Percentiles rank a stretch among this genome's conserved stretches.
These are phyloP conservation scores for Hypoxylon rubiginosum DNA, from an alignment of 2,329 filamentous ascomycete species.

Conservation along the genomic window DNA sequence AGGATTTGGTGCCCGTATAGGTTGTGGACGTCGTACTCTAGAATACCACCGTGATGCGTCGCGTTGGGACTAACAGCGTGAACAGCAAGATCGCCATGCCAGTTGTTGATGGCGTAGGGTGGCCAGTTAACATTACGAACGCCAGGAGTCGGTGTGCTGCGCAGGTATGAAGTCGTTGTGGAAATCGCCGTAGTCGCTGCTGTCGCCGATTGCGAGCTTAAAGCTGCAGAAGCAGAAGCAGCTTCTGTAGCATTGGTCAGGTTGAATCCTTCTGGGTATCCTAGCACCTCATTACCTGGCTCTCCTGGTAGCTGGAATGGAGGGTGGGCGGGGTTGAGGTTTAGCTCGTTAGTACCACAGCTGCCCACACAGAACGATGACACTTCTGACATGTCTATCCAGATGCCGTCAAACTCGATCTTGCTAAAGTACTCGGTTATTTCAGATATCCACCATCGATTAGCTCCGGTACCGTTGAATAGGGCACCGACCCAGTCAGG, in stretches of 20 bases:
- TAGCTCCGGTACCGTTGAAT: slow-evolving; percentile 72
- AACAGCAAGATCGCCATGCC: slow-evolving; percentile 78
- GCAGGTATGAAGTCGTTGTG: slow-evolving; percentile 63
- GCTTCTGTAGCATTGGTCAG: slow-evolving; percentile 77
- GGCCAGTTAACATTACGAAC: slow-evolving; percentile 78
- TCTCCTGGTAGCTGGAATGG: slow-evolving; percentile 76
- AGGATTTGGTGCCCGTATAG: slow-evolving; percentile 81
- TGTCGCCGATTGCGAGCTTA: slow-evolving; percentile 54
- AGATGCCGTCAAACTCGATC: slow-evolving; percentile 65
- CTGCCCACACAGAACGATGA: slow-evolving; percentile 77
- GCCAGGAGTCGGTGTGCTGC: slow-evolving; percentile 72
- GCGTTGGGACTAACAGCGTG: slow-evolving; percentile 83
- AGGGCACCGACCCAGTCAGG: slow-evolving; percentile 77
- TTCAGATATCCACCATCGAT: slow-evolving; percentile 77
- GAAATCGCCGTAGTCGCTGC: slow-evolving; percentile 49
- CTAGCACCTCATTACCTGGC: slow-evolving; percentile 68
- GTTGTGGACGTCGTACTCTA: slow-evolving; percentile 89
- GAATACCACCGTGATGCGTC: slow-evolving; percentile 77
- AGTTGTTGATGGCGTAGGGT: slow-evolving; percentile 82
- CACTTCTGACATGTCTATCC: slow-evolving; percentile 72
- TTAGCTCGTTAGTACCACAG: slow-evolving; percentile 75
- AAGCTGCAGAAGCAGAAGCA: slow-evolving; percentile 67
- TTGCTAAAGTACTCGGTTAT: slow-evolving; percentile 68
- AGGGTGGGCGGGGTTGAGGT: slow-evolving; percentile 77
- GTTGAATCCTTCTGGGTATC: slow-evolving; percentile 78